Evolutionary conservation across 768 basidiomycete species (phyloP), one percentile per base, ranked within the genome.

Genomic region (Heimioporus sp.): DNA sequence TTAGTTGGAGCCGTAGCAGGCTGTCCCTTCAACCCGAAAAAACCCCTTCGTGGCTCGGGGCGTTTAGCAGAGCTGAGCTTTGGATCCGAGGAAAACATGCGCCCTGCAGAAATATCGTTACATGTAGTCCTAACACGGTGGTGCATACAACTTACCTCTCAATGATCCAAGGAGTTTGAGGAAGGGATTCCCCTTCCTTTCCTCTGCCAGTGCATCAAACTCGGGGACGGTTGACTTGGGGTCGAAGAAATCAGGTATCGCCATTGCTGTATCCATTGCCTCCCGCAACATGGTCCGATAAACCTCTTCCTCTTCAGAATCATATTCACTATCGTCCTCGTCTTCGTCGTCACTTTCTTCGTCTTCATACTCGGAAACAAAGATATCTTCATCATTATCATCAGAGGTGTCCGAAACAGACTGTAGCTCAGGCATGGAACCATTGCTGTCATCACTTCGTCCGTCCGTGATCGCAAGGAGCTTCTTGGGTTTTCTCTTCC

Each of bases 101-200:
- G 85, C 10, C 87, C 87, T 89, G 31, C 10, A 20, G 34, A 21
- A 4, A 31, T n/a, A 34, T 68, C 21, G 59, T 40, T 31, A 3
- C 10, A 36, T 8, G 42, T 15, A 21, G 4, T 4, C n/a, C 30
- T 12, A 20, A 21, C 28, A 41, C 16, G 1, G 6, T 10, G 5
- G 5, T 5, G 37, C 13, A 20, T 40, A 35, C 41, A 36, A 55
- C 69, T 34, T 49, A 84, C 90, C 90, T 80, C 85, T 77, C 51
- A 92, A 65, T 13, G 86, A 85, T 34, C 85, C 84, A 56, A 93
- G 72, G 34, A 91, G 67, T 64, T 85, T 90, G 59, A 92, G 65
- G 66, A 93, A 91, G 0, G 89, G 87, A 61, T 92, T 93, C 17
- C 76, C 80, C 61, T 84, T 85, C 47, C 77, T 73, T 47, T 80